Percentiles rank a stretch among this genome's conserved stretches.
Conservation (phyloP, 2,329 filamentous ascomycete genomes). For the Cadophora luteo-olivacea region DNA sequence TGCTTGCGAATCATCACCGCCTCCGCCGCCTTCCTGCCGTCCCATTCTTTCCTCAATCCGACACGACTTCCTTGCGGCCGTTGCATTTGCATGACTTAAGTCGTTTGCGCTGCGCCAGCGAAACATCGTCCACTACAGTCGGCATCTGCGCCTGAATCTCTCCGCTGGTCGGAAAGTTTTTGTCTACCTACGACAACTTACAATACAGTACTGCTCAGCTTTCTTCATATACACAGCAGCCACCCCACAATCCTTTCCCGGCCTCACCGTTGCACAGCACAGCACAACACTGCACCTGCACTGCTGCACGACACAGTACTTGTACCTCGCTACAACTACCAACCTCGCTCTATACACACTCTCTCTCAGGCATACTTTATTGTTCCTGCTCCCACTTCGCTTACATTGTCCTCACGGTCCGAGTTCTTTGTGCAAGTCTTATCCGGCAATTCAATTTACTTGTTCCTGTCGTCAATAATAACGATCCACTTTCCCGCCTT, state of each 20-base stretch:
- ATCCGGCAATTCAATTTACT: neutral
- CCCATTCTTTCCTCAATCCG: neutral
- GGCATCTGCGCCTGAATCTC: conserved; percentile 24
- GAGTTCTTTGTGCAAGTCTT: conserved; percentile 14
- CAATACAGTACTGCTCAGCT: conserved; percentile 3
- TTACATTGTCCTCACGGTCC: conserved; percentile 4
- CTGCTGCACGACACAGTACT: conserved; percentile 5
- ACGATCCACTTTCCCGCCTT: conserved; percentile 6
- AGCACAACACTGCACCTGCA: conserved; percentile 1
- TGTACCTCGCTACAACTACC: conserved; percentile 11
- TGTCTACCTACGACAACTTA: conserved; percentile 19
- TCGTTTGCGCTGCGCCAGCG: conserved; percentile 23
- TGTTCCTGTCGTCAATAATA: conserved; percentile 11
- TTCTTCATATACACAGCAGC: conserved; percentile 11
- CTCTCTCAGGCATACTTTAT: neutral
- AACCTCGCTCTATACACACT: neutral
- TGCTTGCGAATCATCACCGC: conserved; percentile 18
- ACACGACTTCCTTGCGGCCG: conserved; percentile 15
- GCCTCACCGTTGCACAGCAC: conserved; percentile 8
- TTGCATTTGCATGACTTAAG: conserved; percentile 16
- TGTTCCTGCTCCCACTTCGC: conserved; percentile 7
- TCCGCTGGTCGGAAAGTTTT: conserved; percentile 31
- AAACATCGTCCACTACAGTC: conserved; percentile 22
- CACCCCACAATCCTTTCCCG: conserved; percentile 7
- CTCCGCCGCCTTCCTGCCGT: conserved; percentile 11